Conservation (phyloP, 2,329 filamentous ascomycete genomes). For the Colletotrichum aenigma region DNA sequence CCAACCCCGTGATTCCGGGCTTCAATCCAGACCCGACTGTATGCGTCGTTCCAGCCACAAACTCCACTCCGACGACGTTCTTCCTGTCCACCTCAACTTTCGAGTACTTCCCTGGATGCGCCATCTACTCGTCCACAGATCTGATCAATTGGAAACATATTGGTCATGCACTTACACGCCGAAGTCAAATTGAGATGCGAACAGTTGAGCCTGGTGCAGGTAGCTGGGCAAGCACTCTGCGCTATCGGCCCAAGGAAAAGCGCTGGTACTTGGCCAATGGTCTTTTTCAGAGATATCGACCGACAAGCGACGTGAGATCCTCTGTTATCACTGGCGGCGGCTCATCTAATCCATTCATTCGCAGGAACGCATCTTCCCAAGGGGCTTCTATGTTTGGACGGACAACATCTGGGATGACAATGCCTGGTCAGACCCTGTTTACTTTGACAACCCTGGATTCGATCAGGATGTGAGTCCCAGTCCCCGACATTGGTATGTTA, state of each 20-base stretch:
- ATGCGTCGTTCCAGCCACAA: constrained; percentile 37
- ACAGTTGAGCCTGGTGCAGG: constrained; percentile 56
- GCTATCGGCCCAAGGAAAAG: constrained; percentile 41
- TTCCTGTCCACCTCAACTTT: constrained; percentile 67
- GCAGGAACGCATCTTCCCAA: constrained; percentile 52
- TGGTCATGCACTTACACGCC: constrained; percentile 54
- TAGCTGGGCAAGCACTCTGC: constrained; percentile 51
- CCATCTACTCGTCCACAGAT: constrained; percentile 62
- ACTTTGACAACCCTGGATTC: constrained; percentile 58
- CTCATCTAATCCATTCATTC: neutral
- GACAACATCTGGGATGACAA: constrained; percentile 54
- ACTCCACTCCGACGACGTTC: constrained; percentile 39
- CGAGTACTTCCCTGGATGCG: constrained; percentile 65
- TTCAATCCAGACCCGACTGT: constrained; percentile 67
- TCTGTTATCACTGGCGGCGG: neutral
- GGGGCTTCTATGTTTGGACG: constrained; percentile 59
- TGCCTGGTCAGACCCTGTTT: constrained; percentile 58
- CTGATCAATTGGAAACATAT: constrained; percentile 58
- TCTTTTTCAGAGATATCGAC: constrained; percentile 47
- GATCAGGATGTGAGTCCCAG: constrained; percentile 51
- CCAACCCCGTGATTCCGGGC: constrained; percentile 61
- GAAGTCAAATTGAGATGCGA: constrained; percentile 55
- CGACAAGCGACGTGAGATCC: constrained; percentile 27
- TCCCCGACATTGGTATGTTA: neutral
- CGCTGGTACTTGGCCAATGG: constrained; percentile 52